Evolutionary conservation across 768 basidiomycete genomes (phyloP), one percentile per base, ranked within the genome.

Genomic region (Lentinula boryana): DNA sequence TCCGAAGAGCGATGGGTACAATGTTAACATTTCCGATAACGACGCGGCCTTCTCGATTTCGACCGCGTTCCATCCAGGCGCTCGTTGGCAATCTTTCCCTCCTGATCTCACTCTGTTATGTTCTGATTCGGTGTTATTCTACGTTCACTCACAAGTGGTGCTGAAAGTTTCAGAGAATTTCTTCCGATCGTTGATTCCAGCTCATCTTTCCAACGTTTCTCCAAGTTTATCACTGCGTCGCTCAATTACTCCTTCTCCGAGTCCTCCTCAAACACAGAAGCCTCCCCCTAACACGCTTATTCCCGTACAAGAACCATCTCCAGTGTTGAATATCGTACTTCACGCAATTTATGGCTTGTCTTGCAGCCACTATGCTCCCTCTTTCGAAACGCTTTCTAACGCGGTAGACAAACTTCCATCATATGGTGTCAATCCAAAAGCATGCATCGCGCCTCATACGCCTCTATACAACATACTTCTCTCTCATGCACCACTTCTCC

Each of bases 101-200:
- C 84, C 88, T 0, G 86, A 93, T 68, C 64, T 84, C 44, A 77
- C 88, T 64, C 73, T 91, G 54, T 74, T 91, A 57, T 85, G 89
- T 2, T 79, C 84, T 33, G 91, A 94, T 67, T 80, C 82, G 15
- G 89, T 94, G 44, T 91, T 91, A 72, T 94, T 94, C 79, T 93
- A 93, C 67, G 86, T 87, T 7, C 89, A 93, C 69, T 75, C 78
- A 0, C 75, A 83, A 48, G 65, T 83, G 56, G 8, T 46, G 18
- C 75, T 93, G 46, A 76, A 87, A 35, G 67, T 71, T 2, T 79
- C 77, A 10, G 93, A 91, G 13, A 93, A 91, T 63, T 73, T 71
- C 12, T 93, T 93, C 72, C 78, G 81, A 51, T 74, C 78, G 3
- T 78, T 84, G 43, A 72, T 94, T n/a, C 81, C 86, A 4, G 62